Percentiles rank a stretch among this genome's conserved stretches.
phyloP scores from a whole-genome alignment of 176 grass and related monocot species.

The Rhynchospora tenuis region DNA sequence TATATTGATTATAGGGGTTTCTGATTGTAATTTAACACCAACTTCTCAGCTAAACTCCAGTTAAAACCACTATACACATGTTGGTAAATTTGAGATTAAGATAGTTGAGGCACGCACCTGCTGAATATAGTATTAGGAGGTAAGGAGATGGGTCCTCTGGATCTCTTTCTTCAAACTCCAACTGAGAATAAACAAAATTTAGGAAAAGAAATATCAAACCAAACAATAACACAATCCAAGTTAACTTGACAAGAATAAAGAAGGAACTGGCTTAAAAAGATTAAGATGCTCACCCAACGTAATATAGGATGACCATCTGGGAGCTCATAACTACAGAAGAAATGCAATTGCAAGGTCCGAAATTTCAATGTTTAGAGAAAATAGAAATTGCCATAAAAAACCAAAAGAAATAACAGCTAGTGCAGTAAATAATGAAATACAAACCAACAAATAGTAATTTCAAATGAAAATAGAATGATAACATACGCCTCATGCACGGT shows the following conservation, averaged over 20 bases:
- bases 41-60: neutral
- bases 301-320: conserved; percentile 79
- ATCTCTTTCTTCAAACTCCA: conserved; percentile 72
- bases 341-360: conserved; percentile 3
- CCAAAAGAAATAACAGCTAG: neutral
- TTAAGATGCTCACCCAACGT: conserved; percentile 49
- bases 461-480: neutral
- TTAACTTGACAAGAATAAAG: neutral
- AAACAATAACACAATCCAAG: neutral
- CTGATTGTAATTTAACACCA: neutral
- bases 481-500: conserved; percentile 92
- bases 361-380: neutral
- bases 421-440: neutral
- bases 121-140: conserved; percentile 63
- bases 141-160: conserved; percentile 75
- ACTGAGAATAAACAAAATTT: conserved; percentile 36
- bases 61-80: neutral
- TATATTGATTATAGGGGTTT: neutral
- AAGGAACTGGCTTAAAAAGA: neutral
- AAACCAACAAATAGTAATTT: neutral
- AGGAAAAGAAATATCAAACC: neutral
- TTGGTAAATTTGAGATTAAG: neutral
- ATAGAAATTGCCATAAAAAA: neutral
- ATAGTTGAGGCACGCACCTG: conserved; percentile 37
- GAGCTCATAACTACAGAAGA: conserved; percentile 71